phyloP scores from a whole-genome alignment of 2,329 filamentous ascomycete species.

The Aspergillus brasiliensis region DNA sequence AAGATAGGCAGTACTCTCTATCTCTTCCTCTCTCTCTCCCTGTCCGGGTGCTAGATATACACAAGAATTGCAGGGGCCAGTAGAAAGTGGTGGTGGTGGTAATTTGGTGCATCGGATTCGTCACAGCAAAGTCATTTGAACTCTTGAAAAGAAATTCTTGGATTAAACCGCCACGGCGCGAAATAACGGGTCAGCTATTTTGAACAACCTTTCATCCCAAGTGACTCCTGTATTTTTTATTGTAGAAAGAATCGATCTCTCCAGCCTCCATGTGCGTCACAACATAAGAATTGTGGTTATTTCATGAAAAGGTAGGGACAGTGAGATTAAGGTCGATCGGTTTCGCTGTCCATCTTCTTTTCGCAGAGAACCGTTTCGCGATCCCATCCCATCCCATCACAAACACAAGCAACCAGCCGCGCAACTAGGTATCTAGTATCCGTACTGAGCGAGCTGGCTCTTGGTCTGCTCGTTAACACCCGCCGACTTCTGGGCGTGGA shows the following conservation, averaged over 20 bases:
- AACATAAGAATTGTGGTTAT: slow-evolving; percentile 36
- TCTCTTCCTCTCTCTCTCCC: too few species aligned
- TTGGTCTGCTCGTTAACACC: slow-evolving; percentile 83
- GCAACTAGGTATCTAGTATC: slow-evolving; percentile 70
- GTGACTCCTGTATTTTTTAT: slow-evolving; percentile 43
- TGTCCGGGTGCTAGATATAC: too few species aligned
- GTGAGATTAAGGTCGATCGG: slow-evolving; percentile 43
- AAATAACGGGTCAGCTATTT: slow-evolving; percentile 44
- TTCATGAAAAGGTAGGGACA: slow-evolving; percentile 38
- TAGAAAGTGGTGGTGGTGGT: background rate
- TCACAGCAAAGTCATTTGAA: slow-evolving; percentile 32
- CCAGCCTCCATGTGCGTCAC: slow-evolving; percentile 38
- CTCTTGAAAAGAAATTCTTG: slow-evolving; percentile 42
- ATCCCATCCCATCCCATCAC: slow-evolving; percentile 43
- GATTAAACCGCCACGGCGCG: slow-evolving; percentile 47
- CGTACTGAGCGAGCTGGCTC: slow-evolving; percentile 83
- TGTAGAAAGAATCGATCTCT: slow-evolving; percentile 36
- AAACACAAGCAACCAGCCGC: slow-evolving; percentile 45
- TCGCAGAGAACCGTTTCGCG: slow-evolving; percentile 41
- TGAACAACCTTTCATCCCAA: slow-evolving; percentile 46
- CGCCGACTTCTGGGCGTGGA: slow-evolving; percentile 90
- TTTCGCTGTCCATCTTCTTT: slow-evolving; percentile 44
- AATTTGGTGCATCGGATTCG: background rate
- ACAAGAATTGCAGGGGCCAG: background rate
- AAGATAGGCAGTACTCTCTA: too few species aligned